Conservation (phyloP, 2,329 filamentous ascomycete genomes). For the Colletotrichum scovillei region DNA sequence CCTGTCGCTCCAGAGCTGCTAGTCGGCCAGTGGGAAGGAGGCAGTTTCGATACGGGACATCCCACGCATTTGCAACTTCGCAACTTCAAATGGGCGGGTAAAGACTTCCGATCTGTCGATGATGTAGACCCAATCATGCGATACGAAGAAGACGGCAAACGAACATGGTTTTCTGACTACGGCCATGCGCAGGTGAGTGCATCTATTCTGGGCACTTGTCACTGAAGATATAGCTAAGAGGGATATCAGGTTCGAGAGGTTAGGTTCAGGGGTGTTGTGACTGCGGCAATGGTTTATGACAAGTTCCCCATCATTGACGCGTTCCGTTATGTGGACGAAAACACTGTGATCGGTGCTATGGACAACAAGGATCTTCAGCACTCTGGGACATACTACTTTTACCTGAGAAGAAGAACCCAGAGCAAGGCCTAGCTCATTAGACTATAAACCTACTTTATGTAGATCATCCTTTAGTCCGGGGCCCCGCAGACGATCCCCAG, state of each 20-base stretch:
- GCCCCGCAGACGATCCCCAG: neutral
- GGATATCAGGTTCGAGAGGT: slow-evolving; percentile 39
- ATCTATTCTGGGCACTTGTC: neutral
- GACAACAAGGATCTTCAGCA: slow-evolving; percentile 36
- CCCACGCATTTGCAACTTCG: slow-evolving; percentile 38
- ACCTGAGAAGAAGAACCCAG: slow-evolving; percentile 27
- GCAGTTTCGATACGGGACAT: slow-evolving; percentile 42
- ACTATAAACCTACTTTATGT: neutral
- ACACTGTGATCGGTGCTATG: slow-evolving; percentile 43
- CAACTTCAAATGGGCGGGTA: slow-evolving; percentile 44
- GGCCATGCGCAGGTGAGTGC: slow-evolving; percentile 32
- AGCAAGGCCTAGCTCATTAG: neutral
- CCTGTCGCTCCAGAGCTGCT: slow-evolving; percentile 40
- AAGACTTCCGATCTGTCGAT: slow-evolving; percentile 42
- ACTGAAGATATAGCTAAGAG: neutral
- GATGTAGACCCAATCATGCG: slow-evolving; percentile 46
- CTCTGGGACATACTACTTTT: slow-evolving; percentile 42
- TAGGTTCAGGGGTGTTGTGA: slow-evolving; percentile 39
- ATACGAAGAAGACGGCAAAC: slow-evolving; percentile 33
- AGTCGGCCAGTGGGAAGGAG: slow-evolving; percentile 44
- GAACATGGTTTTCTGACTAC: slow-evolving; percentile 24
- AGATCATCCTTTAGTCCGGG: no score
- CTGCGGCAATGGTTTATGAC: slow-evolving; percentile 45
- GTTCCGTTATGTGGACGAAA: slow-evolving; percentile 43
- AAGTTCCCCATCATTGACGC: slow-evolving; percentile 44